A percentile compares a stretch with the other conserved stretches of the same genome.
Evolutionary conservation across 345 rosid species (phyloP).

Genomic region (Aethionema arabicum): DNA sequence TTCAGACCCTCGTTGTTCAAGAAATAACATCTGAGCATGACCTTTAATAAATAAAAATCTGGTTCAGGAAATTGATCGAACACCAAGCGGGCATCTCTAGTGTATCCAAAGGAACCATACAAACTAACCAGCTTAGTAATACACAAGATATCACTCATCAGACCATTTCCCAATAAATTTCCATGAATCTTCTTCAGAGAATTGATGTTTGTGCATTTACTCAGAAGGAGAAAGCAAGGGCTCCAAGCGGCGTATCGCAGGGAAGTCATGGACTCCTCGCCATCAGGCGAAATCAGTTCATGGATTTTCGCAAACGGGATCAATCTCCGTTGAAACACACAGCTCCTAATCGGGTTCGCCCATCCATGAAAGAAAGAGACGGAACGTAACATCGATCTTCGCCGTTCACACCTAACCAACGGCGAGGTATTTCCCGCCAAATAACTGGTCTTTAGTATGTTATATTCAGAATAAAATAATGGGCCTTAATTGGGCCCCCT

Average conservation of each 20-base stretch:
- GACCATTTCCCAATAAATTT: slow-evolving; percentile 46
- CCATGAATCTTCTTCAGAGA: slow-evolving; percentile 51
- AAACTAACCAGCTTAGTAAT: slow-evolving; percentile 59
- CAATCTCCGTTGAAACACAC: slow-evolving; percentile 31
- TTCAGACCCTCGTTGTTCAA: slow-evolving; percentile 45
- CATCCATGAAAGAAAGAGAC: slow-evolving; percentile 22
- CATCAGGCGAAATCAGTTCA: slow-evolving; percentile 3
- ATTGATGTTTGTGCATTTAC: slow-evolving; percentile 44
- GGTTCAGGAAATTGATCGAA: slow-evolving; percentile 68
- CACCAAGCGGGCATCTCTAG: slow-evolving; percentile 57
- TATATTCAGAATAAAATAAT: too few species aligned
- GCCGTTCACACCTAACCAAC: slow-evolving; percentile 25
- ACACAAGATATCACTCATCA: slow-evolving; percentile 43
- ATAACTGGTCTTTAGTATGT: not conserved
- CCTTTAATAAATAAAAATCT: slow-evolving; percentile 66
- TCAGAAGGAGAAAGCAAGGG: slow-evolving; percentile 46
- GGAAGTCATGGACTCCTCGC: slow-evolving; percentile 17
- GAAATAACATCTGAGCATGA: slow-evolving; percentile 70
- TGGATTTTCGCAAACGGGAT: slow-evolving; percentile 7
- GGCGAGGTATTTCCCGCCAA: slow-evolving; percentile 31
- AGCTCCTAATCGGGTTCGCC: slow-evolving; percentile 19
- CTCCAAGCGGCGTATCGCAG: slow-evolving; percentile 29
- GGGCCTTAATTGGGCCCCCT: too few species aligned
- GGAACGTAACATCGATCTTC: slow-evolving; percentile 26
- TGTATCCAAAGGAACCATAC: slow-evolving; percentile 56